Base-by-base conservation (phyloP, 352 stramenopile genomes). In the Pelagophyceae sp. region DNA sequence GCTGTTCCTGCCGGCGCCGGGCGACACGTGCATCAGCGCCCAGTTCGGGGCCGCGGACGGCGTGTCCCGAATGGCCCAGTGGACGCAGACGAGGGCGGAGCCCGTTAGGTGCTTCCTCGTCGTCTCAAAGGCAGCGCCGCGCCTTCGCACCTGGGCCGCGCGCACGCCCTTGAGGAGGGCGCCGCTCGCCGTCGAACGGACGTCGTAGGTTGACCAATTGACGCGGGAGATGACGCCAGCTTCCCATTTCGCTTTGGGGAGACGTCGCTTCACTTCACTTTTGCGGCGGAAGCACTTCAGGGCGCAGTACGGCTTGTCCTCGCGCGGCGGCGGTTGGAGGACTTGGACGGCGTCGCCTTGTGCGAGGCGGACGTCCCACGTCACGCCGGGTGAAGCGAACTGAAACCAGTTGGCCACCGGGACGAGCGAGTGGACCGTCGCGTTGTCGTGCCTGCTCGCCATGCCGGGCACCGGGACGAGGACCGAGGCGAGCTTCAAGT, bases 351-450 rank as follows among this genome's bases (percentile, higher is more conserved):
- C 54, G 6, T 63, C 54, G 6, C 54, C 54, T 15, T 6, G 15
- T 20, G 25, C 54, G 25, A 63, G 29, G 6, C 2, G 6, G 54
- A 63, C 54, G 54, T 63, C 27, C 54, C 54, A 63, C 15, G 20
- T 2, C 15, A 63, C 54, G 15, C 2, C 27, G 15, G 54, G 54
- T 6, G 15, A 31, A 20, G 54, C 25, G 29, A 63, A 71, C n/a
- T 71, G 61, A 15, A 71, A 40, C 61, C 61, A 71, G 29, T 71
- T 31, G 29, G 29, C 33, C 1, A 71, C 17, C 3, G 61, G 61
- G 5, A 31, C 61, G 11, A 71, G 23, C 89, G 58, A 31, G 91
- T 63, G 19, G 87, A 82, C 25, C 91, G 81, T 27, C 85, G 72
- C 38, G 78, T 80, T n/a, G 83, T 88, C 3, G 87, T 90, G 37